phyloP scores from a whole-genome alignment of 2,329 filamentous ascomycete species.

The Leptosphaerulina australis region DNA sequence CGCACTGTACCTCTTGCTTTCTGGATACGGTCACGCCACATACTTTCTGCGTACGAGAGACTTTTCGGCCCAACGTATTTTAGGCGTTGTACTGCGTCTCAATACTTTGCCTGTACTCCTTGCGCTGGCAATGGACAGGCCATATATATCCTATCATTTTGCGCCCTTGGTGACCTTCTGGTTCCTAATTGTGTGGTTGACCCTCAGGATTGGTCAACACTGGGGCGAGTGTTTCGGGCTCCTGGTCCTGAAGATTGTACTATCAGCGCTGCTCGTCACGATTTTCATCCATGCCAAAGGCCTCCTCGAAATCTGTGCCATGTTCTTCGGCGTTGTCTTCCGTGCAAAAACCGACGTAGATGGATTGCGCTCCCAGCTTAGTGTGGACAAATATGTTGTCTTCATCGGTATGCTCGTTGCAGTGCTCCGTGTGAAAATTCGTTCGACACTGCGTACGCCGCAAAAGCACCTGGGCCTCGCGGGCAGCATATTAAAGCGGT shows the following conservation, averaged over 20 bases:
- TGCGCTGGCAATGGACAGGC: constrained; percentile 62
- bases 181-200: constrained; percentile 64
- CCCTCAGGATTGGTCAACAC: constrained; percentile 52
- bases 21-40: constrained; percentile 65
- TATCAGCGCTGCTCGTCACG: constrained; percentile 53
- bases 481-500: constrained; percentile 29
- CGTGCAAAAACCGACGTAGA: constrained; percentile 57
- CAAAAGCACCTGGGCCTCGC: constrained; percentile 10
- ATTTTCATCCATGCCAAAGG: constrained; percentile 48
- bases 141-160: constrained; percentile 65
- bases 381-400: constrained; percentile 61
- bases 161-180: constrained; percentile 65
- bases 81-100: constrained; percentile 60
- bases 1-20: constrained; percentile 67
- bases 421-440: constrained; percentile 45
- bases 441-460: constrained; percentile 27
- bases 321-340: constrained; percentile 49
- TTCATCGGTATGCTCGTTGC: constrained; percentile 63
- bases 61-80: constrained; percentile 61
- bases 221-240: constrained; percentile 54
- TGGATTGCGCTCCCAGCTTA: constrained; percentile 59
- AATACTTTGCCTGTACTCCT: constrained; percentile 63
- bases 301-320: constrained; percentile 52
- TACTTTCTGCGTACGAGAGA: constrained; percentile 64
- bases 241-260: constrained; percentile 56